These are phyloP conservation scores for Perilla frutescens DNA, from an alignment of 257 asterid species.

Conservation along the genomic window DNA sequence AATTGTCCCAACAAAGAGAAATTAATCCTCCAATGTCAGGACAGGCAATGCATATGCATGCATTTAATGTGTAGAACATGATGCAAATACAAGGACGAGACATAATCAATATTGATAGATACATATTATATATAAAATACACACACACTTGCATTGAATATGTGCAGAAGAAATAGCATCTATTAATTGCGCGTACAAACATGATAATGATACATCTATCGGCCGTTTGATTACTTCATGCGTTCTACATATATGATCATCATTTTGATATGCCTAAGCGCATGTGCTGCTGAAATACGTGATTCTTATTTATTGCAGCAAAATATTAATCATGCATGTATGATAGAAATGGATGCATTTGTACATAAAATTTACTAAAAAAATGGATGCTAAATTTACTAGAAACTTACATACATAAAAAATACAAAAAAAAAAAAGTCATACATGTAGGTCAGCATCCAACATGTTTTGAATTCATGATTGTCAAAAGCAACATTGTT, in stretches of 20 bases:
- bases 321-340: too few species aligned
- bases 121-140: neutral
- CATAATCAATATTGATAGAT: conserved; percentile 1
- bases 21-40: conserved; percentile 37
- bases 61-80: conserved; percentile 43
- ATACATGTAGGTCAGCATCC: too few species aligned
- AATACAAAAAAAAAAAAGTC: too few species aligned
- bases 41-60: conserved; percentile 35
- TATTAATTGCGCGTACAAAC: neutral
- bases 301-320: too few species aligned
- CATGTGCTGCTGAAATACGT: too few species aligned
- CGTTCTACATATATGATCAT: conserved; percentile 26
- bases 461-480: too few species aligned
- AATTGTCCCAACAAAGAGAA: conserved; percentile 4
- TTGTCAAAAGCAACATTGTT: too few species aligned
- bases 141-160: conserved; percentile 21
- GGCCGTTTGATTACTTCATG: neutral
- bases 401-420: too few species aligned
- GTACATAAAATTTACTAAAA: too few species aligned
- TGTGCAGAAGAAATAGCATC: neutral
- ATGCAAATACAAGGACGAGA: conserved; percentile 8
- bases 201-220: too few species aligned
- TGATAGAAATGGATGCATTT: too few species aligned
- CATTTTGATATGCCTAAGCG: neutral
- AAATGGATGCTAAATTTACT: too few species aligned